phyloP scores from a whole-genome alignment of 208 protist genomes.

The Acanthamoeba quina region DNA sequence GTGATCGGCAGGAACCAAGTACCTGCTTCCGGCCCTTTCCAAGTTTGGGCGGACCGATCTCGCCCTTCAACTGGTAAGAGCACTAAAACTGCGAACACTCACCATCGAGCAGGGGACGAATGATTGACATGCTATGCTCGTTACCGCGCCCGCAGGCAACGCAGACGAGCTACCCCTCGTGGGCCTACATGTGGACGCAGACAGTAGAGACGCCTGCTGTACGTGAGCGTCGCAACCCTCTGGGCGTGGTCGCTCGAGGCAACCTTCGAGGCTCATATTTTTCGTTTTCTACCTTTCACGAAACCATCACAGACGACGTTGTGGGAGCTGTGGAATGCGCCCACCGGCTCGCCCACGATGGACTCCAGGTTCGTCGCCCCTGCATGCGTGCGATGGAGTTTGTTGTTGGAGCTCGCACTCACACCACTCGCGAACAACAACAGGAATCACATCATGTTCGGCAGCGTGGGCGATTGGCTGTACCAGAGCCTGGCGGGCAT shows the following conservation, averaged over 20 bases:
- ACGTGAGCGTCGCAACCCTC: background rate
- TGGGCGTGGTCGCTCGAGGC: background rate
- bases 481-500: background rate
- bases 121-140: background rate
- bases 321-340: slow-evolving; percentile 22
- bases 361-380: background rate
- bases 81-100: background rate
- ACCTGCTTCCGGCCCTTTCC: slow-evolving; percentile 70
- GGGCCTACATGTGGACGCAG: slow-evolving; percentile 76
- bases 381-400: background rate
- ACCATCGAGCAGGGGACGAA: too few species aligned
- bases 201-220: slow-evolving; percentile 33
- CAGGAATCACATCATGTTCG: slow-evolving; percentile 49
- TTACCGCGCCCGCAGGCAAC: background rate
- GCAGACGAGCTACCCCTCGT: slow-evolving; percentile 65
- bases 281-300: background rate
- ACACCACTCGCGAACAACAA: background rate
- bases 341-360: background rate
- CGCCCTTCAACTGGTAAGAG: slow-evolving; percentile 45
- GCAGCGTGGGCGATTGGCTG: slow-evolving; percentile 21
- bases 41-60: slow-evolving; percentile 15
- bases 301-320: background rate
- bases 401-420: background rate
- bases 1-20: slow-evolving; percentile 36
- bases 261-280: background rate